Evolutionary conservation across 352 stramenopile species (phyloP).

Genomic region (Saprolegnia parasitica): DNA sequence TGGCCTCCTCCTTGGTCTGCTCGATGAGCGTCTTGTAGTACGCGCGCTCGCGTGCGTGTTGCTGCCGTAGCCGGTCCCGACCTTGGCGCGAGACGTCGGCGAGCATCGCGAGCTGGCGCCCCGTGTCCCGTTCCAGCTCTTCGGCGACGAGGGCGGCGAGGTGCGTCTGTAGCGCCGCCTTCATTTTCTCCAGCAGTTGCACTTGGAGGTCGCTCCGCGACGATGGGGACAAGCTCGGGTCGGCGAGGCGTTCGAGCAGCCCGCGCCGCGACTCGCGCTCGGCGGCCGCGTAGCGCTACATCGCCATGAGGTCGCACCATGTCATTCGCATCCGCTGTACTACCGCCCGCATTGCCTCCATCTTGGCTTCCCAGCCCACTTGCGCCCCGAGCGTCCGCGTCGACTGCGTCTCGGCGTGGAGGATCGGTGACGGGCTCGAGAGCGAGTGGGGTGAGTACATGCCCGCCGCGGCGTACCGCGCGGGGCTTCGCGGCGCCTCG

Average conservation of each 20-base stretch:
- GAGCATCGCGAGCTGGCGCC: constrained; percentile 46
- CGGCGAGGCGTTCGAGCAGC: constrained; percentile 44
- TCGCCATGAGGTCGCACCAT: neutral
- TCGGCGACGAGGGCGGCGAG: constrained; percentile 49
- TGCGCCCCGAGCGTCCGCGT: constrained; percentile 41
- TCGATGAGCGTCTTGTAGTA: constrained; percentile 60
- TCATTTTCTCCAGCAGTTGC: constrained; percentile 65
- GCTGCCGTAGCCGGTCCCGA: constrained; percentile 45
- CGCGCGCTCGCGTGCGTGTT: constrained; percentile 46
- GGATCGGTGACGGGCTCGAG: neutral
- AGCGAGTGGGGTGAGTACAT: constrained; percentile 21
- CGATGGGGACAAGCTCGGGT: constrained; percentile 37
- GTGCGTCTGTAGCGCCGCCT: constrained; percentile 38
- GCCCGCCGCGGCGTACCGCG: neutral
- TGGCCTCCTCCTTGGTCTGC: constrained; percentile 54
- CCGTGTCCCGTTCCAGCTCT: constrained; percentile 59
- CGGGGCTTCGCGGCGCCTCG: neutral
- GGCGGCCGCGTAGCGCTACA: constrained; percentile 32
- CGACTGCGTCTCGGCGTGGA: constrained; percentile 55
- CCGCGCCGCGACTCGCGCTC: constrained; percentile 50
- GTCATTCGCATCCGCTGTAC: neutral
- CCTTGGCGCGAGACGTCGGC: constrained; percentile 45
- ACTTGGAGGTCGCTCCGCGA: constrained; percentile 40
- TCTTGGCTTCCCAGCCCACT: constrained; percentile 50
- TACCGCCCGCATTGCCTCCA: constrained; percentile 50